These are phyloP conservation scores for Russula ochroleuca DNA, from an alignment of 768 basidiomycete species.

Conservation along the genomic window DNA sequence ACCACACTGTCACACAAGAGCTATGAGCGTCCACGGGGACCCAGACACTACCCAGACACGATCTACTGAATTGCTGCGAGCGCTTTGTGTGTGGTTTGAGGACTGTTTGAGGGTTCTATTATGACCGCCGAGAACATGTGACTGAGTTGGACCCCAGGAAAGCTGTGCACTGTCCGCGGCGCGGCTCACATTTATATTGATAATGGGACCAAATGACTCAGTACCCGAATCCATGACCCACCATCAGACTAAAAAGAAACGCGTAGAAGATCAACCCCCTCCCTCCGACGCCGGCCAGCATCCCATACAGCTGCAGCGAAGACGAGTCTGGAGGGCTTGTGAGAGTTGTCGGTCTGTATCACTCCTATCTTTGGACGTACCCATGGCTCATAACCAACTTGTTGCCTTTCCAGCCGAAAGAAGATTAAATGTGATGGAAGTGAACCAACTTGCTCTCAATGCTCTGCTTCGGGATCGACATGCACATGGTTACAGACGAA, in stretches of 20 bases:
- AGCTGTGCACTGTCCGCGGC: conserved; percentile 10
- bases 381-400: conserved; percentile 22
- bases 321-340: conserved; percentile 84
- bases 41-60: neutral
- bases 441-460: conserved; percentile 84
- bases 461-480: conserved; percentile 63
- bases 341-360: conserved; percentile 74
- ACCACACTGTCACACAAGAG: conserved; percentile 15
- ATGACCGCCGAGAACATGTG: neutral
- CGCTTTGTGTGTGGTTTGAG: no score
- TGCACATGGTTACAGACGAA: conserved; percentile 91
- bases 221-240: conserved; percentile 39
- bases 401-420: conserved; percentile 56
- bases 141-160: conserved; percentile 12
- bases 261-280: conserved; percentile 50
- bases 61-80: no score
- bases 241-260: conserved; percentile 74
- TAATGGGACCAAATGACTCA: conserved; percentile 26
- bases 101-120: no score
- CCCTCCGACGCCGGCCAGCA: conserved; percentile 57
- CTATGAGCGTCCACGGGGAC: neutral
- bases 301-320: conserved; percentile 72
- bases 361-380: conserved; percentile 25
- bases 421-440: conserved; percentile 91
- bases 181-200: conserved; percentile 18